Evolutionary conservation across 257 asterid species (phyloP).

Genomic region (Petrea volubilis): DNA sequence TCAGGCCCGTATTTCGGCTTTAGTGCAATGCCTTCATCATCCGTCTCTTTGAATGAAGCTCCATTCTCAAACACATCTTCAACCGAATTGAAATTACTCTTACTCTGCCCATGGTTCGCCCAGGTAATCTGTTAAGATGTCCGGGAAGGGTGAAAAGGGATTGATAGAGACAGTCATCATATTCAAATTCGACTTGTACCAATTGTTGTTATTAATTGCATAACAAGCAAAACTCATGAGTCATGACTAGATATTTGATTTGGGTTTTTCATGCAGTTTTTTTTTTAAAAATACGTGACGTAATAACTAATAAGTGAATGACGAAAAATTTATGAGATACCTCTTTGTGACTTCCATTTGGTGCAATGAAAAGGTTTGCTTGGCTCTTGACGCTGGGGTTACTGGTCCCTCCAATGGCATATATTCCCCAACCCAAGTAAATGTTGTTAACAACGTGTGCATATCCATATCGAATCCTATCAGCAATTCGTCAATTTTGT

Average conservation of each 20-base stretch:
- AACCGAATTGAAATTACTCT: conserved; percentile 51
- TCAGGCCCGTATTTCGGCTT: conserved; percentile 63
- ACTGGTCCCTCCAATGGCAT: conserved; percentile 93
- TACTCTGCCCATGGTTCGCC: conserved; percentile 44
- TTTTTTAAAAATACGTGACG: too few species aligned
- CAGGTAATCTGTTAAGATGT: conserved; percentile 60
- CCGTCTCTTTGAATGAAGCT: conserved; percentile 53
- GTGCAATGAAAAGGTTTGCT: conserved; percentile 80
- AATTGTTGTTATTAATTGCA: too few species aligned
- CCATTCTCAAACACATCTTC: conserved; percentile 77
- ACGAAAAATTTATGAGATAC: conserved; percentile 24
- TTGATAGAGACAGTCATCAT: too few species aligned
- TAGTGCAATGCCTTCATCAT: conserved; percentile 26
- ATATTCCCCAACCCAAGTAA: conserved; percentile 78
- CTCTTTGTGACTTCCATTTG: conserved; percentile 65
- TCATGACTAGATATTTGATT: too few species aligned
- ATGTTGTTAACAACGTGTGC: conserved; percentile 87
- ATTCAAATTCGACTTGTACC: too few species aligned
- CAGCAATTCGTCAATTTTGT: not conserved
- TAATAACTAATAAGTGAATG: too few species aligned
- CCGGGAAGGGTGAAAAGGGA: too few species aligned
- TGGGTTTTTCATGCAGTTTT: too few species aligned
- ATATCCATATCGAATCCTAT: conserved; percentile 76
- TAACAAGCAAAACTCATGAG: too few species aligned
- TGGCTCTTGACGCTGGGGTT: conserved; percentile 83